A percentile compares a stretch with the other conserved stretches of the same genome.
phyloP scores from a whole-genome alignment of 306 rosid genomes.

The Cucumis hystrix region DNA sequence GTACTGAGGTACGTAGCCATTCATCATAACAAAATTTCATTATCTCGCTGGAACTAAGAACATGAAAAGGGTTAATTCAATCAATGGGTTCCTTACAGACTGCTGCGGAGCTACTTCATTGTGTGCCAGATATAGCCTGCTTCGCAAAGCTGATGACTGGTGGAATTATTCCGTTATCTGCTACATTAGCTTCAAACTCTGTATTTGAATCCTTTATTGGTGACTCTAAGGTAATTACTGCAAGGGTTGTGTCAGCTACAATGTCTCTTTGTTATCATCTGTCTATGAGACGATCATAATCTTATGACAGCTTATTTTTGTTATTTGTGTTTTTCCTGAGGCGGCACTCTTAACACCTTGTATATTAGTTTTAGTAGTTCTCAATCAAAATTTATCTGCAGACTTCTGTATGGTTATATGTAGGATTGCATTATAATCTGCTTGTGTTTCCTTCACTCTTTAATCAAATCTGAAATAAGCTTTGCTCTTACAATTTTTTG shows the following conservation, averaged over 20 bases:
- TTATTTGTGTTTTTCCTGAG: background rate
- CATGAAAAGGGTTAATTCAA: background rate
- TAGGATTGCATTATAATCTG: background rate
- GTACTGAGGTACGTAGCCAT: slow-evolving; percentile 57
- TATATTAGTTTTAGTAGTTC: background rate
- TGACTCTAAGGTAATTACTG: slow-evolving; percentile 62
- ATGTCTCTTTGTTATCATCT: background rate
- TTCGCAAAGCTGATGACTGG: slow-evolving; percentile 89
- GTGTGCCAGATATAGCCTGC: slow-evolving; percentile 92
- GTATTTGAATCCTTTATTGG: slow-evolving; percentile 83
- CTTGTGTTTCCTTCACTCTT: slow-evolving; percentile 2
- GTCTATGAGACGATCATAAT: background rate
- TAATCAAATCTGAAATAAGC: background rate
- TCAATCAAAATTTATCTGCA: background rate
- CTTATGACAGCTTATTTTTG: background rate
- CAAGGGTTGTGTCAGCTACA: background rate
- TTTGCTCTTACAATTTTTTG: slow-evolving; percentile 11
- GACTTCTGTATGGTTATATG: background rate
- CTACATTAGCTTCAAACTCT: slow-evolving; percentile 63
- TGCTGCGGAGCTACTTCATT: slow-evolving; percentile 56
- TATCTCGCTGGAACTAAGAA: background rate
- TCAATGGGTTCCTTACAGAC: slow-evolving; percentile 32
- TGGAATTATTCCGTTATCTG: slow-evolving; percentile 74
- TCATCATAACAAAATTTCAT: slow-evolving; percentile 8
- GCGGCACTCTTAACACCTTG: background rate